phyloP scores from a whole-genome alignment of 208 protist genomes.

The Endotrypanum monterogeii region DNA sequence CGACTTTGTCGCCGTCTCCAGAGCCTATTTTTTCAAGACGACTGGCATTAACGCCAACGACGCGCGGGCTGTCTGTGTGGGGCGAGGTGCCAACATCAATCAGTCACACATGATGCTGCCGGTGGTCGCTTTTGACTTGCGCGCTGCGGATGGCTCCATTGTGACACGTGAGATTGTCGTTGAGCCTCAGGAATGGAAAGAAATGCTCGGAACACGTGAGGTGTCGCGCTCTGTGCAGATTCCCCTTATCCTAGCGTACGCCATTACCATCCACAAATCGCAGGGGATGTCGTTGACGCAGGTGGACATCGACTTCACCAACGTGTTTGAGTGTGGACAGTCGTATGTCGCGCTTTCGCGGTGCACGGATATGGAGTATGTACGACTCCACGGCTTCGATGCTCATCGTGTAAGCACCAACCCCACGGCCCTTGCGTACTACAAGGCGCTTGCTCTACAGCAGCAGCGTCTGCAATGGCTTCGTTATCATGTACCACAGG shows the following conservation, averaged over 20 bases:
- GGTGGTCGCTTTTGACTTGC: constrained; percentile 58
- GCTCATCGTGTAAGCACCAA: constrained; percentile 56
- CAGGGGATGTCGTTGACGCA: constrained; percentile 93
- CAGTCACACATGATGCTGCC: constrained; percentile 56
- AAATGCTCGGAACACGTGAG: constrained; percentile 51
- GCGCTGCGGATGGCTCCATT: constrained; percentile 14
- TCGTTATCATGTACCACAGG: constrained; percentile 19
- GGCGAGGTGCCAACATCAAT: constrained; percentile 17
- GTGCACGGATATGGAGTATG: constrained; percentile 61
- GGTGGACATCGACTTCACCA: constrained; percentile 85
- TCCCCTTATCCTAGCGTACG: constrained; percentile 95
- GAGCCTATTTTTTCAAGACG: constrained; percentile 43
- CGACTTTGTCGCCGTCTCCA: constrained; percentile 54
- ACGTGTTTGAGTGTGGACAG: constrained; percentile 82
- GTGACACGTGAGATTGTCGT: constrained; percentile 51
- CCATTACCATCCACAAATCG: constrained; percentile 96
- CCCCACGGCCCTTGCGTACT: constrained; percentile 73
- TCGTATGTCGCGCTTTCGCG: constrained; percentile 91
- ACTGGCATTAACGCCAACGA: constrained; percentile 25
- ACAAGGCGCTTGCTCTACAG: constrained; percentile 65
- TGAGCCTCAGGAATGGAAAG: constrained; percentile 78
- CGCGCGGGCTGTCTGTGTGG: constrained; percentile 27
- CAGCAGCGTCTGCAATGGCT: constrained; percentile 39
- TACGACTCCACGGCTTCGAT: constrained; percentile 73
- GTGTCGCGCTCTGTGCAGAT: constrained; percentile 74